phyloP scores from a whole-genome alignment of 306 rosid genomes.

The Morella rubra region DNA sequence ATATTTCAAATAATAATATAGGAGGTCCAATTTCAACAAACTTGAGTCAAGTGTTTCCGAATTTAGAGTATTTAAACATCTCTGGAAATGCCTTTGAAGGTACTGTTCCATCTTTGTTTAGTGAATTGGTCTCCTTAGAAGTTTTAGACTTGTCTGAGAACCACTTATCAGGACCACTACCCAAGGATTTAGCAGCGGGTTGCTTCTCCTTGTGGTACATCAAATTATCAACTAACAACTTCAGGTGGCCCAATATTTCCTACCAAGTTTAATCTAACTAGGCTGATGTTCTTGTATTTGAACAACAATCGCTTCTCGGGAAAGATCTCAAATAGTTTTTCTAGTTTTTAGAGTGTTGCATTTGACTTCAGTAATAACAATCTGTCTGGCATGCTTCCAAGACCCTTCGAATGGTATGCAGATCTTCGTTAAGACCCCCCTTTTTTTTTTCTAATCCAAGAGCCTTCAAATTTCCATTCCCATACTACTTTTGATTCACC shows the following conservation, averaged over 20 bases:
- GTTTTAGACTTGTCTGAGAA: neutral
- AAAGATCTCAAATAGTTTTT: neutral
- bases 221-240: neutral
- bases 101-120: neutral
- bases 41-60: neutral
- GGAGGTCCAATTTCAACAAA: neutral
- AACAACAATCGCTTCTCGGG: neutral
- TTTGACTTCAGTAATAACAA: neutral
- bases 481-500: slow-evolving; percentile 92
- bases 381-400: neutral
- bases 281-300: neutral
- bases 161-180: neutral
- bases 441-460: no score
- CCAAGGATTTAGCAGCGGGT: neutral
- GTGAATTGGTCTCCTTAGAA: neutral
- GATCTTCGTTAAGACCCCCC: no score
- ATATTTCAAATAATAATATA: neutral
- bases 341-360: neutral
- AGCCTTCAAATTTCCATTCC: slow-evolving; percentile 62
- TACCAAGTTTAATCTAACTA: neutral
- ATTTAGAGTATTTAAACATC: neutral
- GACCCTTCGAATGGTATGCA: no score
- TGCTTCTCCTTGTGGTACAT: neutral
- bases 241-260: neutral
- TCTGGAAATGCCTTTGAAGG: neutral